Percentiles rank a stretch among this genome's conserved stretches.
phyloP scores from a whole-genome alignment of 768 basidiomycete genomes.

The Leccinum uliginosum region DNA sequence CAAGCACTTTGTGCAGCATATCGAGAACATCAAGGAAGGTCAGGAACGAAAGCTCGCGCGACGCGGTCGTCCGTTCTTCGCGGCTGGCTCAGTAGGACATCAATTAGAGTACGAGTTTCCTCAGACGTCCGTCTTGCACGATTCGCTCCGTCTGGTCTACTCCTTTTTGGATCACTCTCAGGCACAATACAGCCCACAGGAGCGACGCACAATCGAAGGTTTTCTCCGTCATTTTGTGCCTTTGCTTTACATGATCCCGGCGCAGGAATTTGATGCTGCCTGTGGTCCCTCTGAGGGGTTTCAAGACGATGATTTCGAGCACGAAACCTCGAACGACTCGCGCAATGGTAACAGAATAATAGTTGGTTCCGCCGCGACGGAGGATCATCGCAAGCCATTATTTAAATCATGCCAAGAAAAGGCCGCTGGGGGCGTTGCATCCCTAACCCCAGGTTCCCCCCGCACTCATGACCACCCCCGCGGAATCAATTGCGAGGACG shows the following conservation, averaged over 20 bases:
- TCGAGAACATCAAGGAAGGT: slow-evolving; percentile 62
- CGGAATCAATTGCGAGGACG: slow-evolving; percentile 35
- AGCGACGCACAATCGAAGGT: slow-evolving; percentile 78
- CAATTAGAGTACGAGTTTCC: slow-evolving; percentile 79
- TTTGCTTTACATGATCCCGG: slow-evolving; percentile 66
- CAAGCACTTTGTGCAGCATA: slow-evolving; percentile 76
- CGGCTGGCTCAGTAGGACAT: slow-evolving; percentile 47
- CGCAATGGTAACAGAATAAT: slow-evolving; percentile 41
- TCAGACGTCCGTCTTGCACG: slow-evolving; percentile 78
- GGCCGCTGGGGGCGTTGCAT: slow-evolving; percentile 33
- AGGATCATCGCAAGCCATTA: slow-evolving; percentile 76
- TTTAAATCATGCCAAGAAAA: slow-evolving; percentile 70
- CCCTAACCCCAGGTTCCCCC: slow-evolving; percentile 18
- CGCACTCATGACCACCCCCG: not conserved
- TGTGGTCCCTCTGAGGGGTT: slow-evolving; percentile 53
- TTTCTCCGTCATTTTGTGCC: slow-evolving; percentile 86
- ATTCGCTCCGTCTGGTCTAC: slow-evolving; percentile 85
- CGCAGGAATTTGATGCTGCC: slow-evolving; percentile 61
- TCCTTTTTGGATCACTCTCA: slow-evolving; percentile 88
- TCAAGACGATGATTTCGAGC: slow-evolving; percentile 34
- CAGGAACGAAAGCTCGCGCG: slow-evolving; percentile 42
- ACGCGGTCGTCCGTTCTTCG: slow-evolving; percentile 34
- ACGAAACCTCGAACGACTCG: slow-evolving; percentile 19
- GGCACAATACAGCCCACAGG: slow-evolving; percentile 65
- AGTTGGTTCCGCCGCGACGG: slow-evolving; percentile 51